Base-by-base conservation (phyloP, 305 asterid species). In the Coffea humblotiana region DNA sequence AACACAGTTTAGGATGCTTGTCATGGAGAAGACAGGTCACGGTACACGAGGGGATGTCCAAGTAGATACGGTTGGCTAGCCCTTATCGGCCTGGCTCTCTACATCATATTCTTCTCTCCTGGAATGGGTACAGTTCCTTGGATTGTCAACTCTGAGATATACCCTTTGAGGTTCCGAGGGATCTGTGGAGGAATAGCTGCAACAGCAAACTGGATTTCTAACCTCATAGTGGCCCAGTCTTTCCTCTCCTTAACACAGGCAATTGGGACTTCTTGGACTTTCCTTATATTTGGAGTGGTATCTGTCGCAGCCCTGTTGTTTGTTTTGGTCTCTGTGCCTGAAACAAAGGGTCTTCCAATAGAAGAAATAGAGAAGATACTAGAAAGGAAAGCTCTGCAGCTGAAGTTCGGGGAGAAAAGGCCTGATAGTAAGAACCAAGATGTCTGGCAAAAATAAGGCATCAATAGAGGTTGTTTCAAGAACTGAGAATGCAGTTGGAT, bases 101-200 rank as follows among this genome's bases (percentile, higher is more conserved):
- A 91, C 87, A 92, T 94, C 48, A 89, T 94, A 77, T 82, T 90
- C 4, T 94, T 88, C 78, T 85, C 97, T 4, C 97, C 97, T 0
- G 97, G 98, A 15, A 90, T 94, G 92, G 97, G 97, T 49, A 94
- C 97, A 0, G 95, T 29, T 1, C 97, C 98, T 0, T 94, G 98
- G 97, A 91, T 94, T 1, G 96, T 94, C 25, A 94, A 94, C 90
- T 94, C 98, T 0, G 97, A 92, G 86, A 94, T 92, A 52, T 94
- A 94, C 49, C 98, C 98, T 15, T 74, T 91, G 83, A 83, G 88
- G 47, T 92, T 86, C 58, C 83, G 96, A 79, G 98, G 97, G 6
- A 79, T 91, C n/a, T 94, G 97, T 19, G 97, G 98, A 37, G 98
- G 98, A 8, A 92, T 90, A 2, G 98, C 98, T 0, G 96, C 98